Conservation (phyloP, 2,329 filamentous ascomycete genomes). For the Nothophoma quercina region DNA sequence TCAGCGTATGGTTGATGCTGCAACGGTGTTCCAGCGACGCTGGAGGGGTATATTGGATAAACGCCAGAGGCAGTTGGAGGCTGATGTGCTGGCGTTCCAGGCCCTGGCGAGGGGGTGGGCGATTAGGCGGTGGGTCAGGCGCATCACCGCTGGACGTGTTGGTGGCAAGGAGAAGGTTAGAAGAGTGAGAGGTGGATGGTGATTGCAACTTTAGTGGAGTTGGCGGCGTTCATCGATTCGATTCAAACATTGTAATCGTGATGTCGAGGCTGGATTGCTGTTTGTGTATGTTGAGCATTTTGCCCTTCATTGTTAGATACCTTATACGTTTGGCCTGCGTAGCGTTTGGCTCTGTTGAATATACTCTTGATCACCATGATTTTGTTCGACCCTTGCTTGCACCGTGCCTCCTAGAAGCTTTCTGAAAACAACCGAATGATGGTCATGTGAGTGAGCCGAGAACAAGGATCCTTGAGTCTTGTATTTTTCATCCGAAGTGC, state of each 20-base stretch:
- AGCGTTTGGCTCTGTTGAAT: too few species aligned
- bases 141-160: slow-evolving; percentile 35
- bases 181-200: slow-evolving; percentile 49
- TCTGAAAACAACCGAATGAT: too few species aligned
- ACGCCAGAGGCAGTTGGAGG: slow-evolving; percentile 46
- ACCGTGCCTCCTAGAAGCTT: too few species aligned
- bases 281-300: too few species aligned
- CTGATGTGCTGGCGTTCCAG: slow-evolving; percentile 53
- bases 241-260: background rate
- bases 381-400: too few species aligned
- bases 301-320: background rate
- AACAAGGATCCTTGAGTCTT: too few species aligned
- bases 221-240: background rate
- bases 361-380: too few species aligned
- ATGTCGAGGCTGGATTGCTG: background rate
- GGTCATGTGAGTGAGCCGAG: too few species aligned
- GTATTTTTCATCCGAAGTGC: too few species aligned
- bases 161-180: slow-evolving; percentile 45
- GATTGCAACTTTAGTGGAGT: background rate
- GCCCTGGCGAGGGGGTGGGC: slow-evolving; percentile 53
- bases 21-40: slow-evolving; percentile 54
- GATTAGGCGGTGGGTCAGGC: slow-evolving; percentile 42
- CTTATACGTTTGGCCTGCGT: background rate
- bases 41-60: slow-evolving; percentile 52
- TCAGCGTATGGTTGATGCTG: slow-evolving; percentile 51